Conservation (phyloP, 352 stramenopile species). For the Globisporangium takayamanum region DNA sequence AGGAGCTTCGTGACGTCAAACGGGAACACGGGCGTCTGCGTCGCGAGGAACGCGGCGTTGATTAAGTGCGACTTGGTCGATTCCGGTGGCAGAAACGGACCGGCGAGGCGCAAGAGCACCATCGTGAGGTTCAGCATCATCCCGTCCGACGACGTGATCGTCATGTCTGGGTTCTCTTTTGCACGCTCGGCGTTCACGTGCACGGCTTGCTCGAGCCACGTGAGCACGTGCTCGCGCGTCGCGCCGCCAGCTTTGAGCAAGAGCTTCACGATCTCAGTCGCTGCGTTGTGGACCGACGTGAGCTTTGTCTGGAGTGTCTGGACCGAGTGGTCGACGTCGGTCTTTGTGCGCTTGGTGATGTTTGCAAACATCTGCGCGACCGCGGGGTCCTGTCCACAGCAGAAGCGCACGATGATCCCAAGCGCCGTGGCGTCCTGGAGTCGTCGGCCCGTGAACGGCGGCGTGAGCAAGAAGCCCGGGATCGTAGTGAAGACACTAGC, state of each 20-base stretch:
- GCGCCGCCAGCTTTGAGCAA: conserved; percentile 55
- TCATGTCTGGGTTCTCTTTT: conserved; percentile 74
- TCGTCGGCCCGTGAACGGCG: conserved; percentile 52
- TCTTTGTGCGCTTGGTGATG: conserved; percentile 79
- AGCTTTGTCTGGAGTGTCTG: conserved; percentile 58
- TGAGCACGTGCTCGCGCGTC: conserved; percentile 53
- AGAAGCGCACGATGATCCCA: conserved; percentile 70
- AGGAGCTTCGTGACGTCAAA: conserved; percentile 57
- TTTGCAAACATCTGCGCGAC: conserved; percentile 81
- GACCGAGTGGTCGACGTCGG: conserved; percentile 71
- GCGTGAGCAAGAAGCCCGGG: conserved; percentile 60
- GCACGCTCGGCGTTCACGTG: conserved; percentile 64
- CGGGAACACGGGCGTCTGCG: conserved; percentile 55
- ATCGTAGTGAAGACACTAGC: conserved; percentile 58
- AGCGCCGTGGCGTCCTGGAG: conserved; percentile 78
- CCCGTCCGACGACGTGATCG: conserved; percentile 56
- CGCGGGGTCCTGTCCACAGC: conserved; percentile 55
- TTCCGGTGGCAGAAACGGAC: conserved; percentile 73
- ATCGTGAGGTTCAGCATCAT: conserved; percentile 80
- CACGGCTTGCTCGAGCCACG: conserved; percentile 73
- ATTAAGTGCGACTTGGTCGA: conserved; percentile 75
- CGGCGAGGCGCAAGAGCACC: conserved; percentile 69
- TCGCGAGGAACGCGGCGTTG: conserved; percentile 44
- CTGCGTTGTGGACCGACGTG: conserved; percentile 51
- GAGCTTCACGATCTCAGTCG: conserved; percentile 60